phyloP scores from a whole-genome alignment of 345 rosid species.

The Gossypium anomalum region DNA sequence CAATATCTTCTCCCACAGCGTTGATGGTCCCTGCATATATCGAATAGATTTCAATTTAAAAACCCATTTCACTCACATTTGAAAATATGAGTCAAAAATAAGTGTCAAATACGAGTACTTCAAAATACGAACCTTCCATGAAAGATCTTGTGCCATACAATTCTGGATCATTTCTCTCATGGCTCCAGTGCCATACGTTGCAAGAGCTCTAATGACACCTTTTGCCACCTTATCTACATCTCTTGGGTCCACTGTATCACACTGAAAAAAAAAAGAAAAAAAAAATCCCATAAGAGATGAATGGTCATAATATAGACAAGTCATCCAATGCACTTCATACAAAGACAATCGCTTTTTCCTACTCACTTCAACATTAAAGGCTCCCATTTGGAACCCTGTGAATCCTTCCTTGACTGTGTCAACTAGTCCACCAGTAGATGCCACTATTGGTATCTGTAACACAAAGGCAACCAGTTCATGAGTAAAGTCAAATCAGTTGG shows the following conservation, averaged over 20 bases:
- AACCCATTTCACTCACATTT: background rate
- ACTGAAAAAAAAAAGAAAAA: slow-evolving; percentile 35
- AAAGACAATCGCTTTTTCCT: background rate
- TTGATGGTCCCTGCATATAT: slow-evolving; percentile 69
- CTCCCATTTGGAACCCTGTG: slow-evolving; percentile 93
- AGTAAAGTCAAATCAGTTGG: background rate
- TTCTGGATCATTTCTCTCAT: slow-evolving; percentile 74
- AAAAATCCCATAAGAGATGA: background rate
- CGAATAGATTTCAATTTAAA: background rate
- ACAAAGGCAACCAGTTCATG: background rate
- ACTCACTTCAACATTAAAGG: slow-evolving; percentile 67
- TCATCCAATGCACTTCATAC: background rate
- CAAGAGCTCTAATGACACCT: slow-evolving; percentile 55
- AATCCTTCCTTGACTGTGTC: slow-evolving; percentile 88
- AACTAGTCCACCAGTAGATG: slow-evolving; percentile 95
- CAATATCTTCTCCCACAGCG: slow-evolving; percentile 64
- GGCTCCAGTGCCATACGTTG: slow-evolving; percentile 49
- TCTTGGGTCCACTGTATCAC: slow-evolving; percentile 71
- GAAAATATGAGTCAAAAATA: background rate
- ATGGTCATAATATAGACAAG: background rate
- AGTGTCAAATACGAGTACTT: background rate
- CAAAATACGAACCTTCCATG: slow-evolving; percentile 79
- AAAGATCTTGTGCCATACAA: slow-evolving; percentile 86
- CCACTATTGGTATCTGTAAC: slow-evolving; percentile 68
- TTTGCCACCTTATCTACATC: slow-evolving; percentile 66